These are phyloP conservation scores for Malassezia globosa DNA, from an alignment of 1,284 basidiomycete species.

Conservation along the genomic window DNA sequence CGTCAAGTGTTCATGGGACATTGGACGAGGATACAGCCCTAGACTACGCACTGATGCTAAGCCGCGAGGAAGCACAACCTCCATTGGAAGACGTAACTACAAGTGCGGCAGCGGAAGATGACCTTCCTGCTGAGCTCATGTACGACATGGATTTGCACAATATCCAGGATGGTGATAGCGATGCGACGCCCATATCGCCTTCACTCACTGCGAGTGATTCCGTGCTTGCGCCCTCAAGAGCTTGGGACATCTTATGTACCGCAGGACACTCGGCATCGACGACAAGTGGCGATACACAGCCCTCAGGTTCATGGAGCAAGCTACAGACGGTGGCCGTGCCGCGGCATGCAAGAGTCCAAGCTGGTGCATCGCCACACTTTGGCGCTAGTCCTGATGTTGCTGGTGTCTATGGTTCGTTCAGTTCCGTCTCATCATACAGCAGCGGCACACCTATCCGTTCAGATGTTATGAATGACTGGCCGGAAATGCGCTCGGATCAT, in stretches of 20 bases:
- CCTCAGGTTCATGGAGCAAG: conserved; percentile 29
- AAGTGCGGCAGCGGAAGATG: neutral
- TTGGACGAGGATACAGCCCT: conserved; percentile 66
- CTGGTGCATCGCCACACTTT: no score
- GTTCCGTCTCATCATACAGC: conserved; percentile 6
- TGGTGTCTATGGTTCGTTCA: conserved; percentile 10
- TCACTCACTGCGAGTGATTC: neutral
- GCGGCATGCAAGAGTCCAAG: conserved; percentile 20
- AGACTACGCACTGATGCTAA: conserved; percentile 73
- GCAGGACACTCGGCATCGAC: conserved; percentile 16
- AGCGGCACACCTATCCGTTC: conserved; percentile 3
- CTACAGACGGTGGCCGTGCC: conserved; percentile 33
- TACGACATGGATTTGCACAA: conserved; percentile 5
- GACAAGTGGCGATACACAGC: conserved; percentile 4
- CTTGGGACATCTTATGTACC: conserved; percentile 36
- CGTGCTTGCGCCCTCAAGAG: conserved; percentile 22
- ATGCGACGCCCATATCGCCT: conserved; percentile 8
- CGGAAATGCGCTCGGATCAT: conserved; percentile 5
- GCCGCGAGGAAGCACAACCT: conserved; percentile 57
- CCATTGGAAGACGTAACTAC: no score
- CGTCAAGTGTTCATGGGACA: conserved; percentile 55
- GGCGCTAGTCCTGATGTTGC: no score
- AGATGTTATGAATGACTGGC: conserved; percentile 7
- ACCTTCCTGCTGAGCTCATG: conserved; percentile 11
- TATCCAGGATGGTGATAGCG: conserved; percentile 12